phyloP scores from a whole-genome alignment of 176 grass and related monocot species.

The Eleusine indica region DNA sequence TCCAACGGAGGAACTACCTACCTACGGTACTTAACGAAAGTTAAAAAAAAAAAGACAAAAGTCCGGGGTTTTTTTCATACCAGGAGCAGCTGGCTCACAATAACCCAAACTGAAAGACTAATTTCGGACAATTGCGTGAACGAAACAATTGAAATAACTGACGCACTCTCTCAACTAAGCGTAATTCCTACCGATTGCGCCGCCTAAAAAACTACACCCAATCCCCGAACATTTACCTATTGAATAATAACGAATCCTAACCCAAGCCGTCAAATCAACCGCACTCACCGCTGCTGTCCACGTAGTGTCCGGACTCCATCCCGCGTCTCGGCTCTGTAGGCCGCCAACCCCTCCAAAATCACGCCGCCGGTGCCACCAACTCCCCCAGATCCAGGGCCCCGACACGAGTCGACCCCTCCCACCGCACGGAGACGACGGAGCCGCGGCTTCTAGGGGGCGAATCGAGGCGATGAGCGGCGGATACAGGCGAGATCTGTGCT shows the following conservation, averaged over 20 bases:
- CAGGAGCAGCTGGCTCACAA: not conserved
- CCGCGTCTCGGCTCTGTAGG: not conserved
- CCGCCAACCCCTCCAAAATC: not conserved
- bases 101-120: not conserved
- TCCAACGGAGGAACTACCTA: too few relatives aligned
- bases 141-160: not conserved
- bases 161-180: not conserved
- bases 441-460: not conserved
- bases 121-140: not conserved
- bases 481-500: conserved; percentile 26
- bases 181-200: not conserved
- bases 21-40: not conserved
- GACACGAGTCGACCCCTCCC: not conserved
- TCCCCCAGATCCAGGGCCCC: not conserved
- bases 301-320: conserved; percentile 47
- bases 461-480: not conserved
- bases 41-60: not conserved
- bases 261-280: not conserved
- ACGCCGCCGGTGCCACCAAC: not conserved
- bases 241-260: not conserved
- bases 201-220: not conserved
- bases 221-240: not conserved
- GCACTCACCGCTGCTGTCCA: conserved; percentile 68
- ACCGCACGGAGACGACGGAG: not conserved
- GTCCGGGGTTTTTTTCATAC: not conserved